A percentile compares a stretch with the other conserved stretches of the same genome.
Evolutionary conservation across 2,329 filamentous ascomycete genomes (phyloP).

Genomic region (Phaeophleospora eucalypticola): DNA sequence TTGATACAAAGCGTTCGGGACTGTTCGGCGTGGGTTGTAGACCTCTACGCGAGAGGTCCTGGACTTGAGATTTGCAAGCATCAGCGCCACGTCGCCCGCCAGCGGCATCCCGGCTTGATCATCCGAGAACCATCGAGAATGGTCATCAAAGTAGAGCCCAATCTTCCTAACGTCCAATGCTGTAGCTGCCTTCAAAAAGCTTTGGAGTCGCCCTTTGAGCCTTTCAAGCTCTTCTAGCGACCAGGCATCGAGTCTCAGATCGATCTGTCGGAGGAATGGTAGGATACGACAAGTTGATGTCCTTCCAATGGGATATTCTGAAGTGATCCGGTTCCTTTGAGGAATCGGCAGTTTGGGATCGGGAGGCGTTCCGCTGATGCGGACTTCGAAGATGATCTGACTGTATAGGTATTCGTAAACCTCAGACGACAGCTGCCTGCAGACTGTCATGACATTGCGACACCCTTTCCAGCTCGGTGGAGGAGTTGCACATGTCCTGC

Average conservation of each 20-base stretch:
- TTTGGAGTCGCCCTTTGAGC: neutral
- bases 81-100: neutral
- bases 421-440: conserved; percentile 3
- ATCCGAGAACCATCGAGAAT: neutral
- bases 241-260: neutral
- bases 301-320: conserved; percentile 7
- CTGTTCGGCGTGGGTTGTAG: too few relatives aligned
- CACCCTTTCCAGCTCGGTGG: conserved; percentile 9
- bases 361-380: conserved; percentile 2
- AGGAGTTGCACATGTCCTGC: neutral
- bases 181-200: neutral
- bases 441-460: conserved; percentile 4
- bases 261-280: neutral
- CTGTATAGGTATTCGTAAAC: conserved; percentile 3
- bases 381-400: conserved; percentile 1
- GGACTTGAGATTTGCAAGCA: neutral
- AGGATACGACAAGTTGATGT: neutral
- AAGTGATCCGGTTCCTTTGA: conserved; percentile 4
- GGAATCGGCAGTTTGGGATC: too few relatives aligned
- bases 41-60: neutral
- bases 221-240: neutral
- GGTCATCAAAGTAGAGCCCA: conserved; percentile 1
- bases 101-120: neutral
- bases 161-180: neutral
- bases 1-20: too few relatives aligned